These are phyloP conservation scores for Neoboletus brunneissimus DNA, from an alignment of 768 basidiomycete species.

Conservation along the genomic window DNA sequence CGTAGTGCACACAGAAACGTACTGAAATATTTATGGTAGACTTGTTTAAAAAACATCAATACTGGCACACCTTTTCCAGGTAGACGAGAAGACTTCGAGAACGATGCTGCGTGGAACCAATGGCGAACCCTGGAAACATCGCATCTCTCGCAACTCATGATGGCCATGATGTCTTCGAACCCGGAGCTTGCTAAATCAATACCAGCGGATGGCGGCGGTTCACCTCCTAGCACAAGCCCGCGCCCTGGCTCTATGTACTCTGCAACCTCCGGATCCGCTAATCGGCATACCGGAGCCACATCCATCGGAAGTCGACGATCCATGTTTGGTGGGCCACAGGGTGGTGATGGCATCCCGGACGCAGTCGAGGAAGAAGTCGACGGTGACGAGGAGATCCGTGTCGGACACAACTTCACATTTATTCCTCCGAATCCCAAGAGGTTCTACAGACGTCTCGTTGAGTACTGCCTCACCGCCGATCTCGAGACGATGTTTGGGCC, in stretches of 20 bases:
- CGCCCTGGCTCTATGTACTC: constrained; percentile 63
- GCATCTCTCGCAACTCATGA: constrained; percentile 83
- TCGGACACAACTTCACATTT: constrained; percentile 80
- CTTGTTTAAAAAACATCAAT: constrained; percentile 88
- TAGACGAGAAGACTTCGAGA: constrained; percentile 81
- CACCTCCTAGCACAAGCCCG: constrained; percentile 26
- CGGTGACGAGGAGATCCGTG: constrained; percentile 67
- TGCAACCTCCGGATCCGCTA: constrained; percentile 32
- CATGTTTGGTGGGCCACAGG: constrained; percentile 37
- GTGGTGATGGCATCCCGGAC: constrained; percentile 32
- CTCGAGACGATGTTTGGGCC: constrained; percentile 87
- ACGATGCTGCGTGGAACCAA: constrained; percentile 75
- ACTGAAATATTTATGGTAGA: constrained; percentile 36
- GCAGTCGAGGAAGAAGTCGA: constrained; percentile 41
- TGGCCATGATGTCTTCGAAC: constrained; percentile 81
- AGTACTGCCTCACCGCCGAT: constrained; percentile 79
- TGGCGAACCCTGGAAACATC: constrained; percentile 83
- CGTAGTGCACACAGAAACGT: not conserved
- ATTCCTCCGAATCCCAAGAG: constrained; percentile 87
- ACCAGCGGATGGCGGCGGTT: constrained; percentile 43
- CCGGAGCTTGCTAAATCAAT: constrained; percentile 83
- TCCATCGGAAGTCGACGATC: constrained; percentile 73
- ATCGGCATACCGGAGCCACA: constrained; percentile 53
- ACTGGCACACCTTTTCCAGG: constrained; percentile 82
- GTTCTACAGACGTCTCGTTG: constrained; percentile 81